Evolutionary conservation across 2,329 filamentous ascomycete species (phyloP).

Genomic region (Fusarium sambucinum): DNA sequence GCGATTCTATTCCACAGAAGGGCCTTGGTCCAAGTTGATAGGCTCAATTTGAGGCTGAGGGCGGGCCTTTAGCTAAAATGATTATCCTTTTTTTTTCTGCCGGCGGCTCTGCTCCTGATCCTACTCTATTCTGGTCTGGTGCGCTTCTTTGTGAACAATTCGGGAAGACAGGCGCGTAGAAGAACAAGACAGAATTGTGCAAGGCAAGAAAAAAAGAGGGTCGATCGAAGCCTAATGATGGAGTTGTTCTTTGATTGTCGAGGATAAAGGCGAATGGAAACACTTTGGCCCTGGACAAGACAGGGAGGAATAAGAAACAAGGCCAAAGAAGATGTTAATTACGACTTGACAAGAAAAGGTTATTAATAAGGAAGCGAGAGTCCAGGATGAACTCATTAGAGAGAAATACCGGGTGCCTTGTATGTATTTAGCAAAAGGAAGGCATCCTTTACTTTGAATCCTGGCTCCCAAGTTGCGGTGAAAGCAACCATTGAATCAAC

Average conservation of each 20-base stretch:
- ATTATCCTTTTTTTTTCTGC: conserved; percentile 19
- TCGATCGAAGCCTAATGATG: conserved; percentile 26
- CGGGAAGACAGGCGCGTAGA: neutral
- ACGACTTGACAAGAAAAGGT: conserved; percentile 6
- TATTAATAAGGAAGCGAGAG: conserved; percentile 16
- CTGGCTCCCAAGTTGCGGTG: conserved; percentile 48
- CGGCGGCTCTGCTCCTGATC: conserved; percentile 22
- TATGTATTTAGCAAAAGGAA: conserved; percentile 25
- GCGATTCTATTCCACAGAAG: conserved; percentile 43
- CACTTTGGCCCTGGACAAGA: conserved; percentile 15
- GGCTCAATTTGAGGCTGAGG: conserved; percentile 20
- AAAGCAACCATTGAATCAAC: conserved; percentile 43
- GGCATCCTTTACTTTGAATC: conserved; percentile 32
- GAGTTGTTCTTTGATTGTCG: conserved; percentile 14
- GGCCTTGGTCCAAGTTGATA: conserved; percentile 23
- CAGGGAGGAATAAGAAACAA: conserved; percentile 1
- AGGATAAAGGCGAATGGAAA: conserved; percentile 10
- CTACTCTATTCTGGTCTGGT: conserved; percentile 6
- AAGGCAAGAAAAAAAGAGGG: conserved; percentile 21
- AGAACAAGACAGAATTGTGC: conserved; percentile 1
- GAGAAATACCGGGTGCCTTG: conserved; percentile 12
- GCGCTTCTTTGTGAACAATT: neutral
- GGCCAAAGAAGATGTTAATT: conserved; percentile 6
- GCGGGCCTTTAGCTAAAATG: conserved; percentile 26
- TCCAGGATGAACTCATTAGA: conserved; percentile 9